These are phyloP conservation scores for Phytopythium litorale DNA, from an alignment of 352 stramenopile species.

Conservation along the genomic window DNA sequence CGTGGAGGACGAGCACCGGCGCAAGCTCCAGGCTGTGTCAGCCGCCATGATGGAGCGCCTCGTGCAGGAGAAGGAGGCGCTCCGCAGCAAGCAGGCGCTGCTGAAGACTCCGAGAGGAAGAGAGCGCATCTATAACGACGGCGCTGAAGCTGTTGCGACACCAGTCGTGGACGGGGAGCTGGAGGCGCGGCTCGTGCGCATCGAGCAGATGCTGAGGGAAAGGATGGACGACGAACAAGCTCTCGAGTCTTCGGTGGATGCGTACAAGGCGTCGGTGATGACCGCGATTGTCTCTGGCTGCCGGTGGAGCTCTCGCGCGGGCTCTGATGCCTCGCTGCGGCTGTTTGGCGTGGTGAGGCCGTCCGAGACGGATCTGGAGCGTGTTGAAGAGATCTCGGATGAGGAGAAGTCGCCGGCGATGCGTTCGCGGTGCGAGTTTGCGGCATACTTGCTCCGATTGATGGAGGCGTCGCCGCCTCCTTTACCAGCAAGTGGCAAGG, in stretches of 20 bases:
- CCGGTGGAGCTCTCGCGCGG: conserved; percentile 10
- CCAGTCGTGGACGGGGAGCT: background rate
- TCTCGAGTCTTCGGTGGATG: background rate
- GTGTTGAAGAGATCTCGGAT: background rate
- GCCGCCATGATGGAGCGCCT: conserved; percentile 50
- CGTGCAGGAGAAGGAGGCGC: conserved; percentile 42
- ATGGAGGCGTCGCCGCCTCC: conserved; percentile 4
- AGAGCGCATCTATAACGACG: background rate
- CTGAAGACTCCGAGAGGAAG: background rate
- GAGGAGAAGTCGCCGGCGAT: conserved; percentile 26
- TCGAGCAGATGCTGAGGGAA: conserved; percentile 15
- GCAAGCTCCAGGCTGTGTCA: conserved; percentile 40
- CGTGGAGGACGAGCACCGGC: conserved; percentile 49
- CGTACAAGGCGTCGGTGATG: conserved; percentile 18
- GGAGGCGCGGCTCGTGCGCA: conserved; percentile 14
- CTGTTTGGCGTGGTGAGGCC: conserved; percentile 18
- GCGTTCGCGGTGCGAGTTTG: conserved; percentile 28
- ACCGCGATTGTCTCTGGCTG: conserved; percentile 19
- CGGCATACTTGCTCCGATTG: conserved; percentile 23
- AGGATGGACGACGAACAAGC: background rate
- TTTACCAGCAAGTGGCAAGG: conserved; percentile 1
- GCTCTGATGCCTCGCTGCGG: background rate
- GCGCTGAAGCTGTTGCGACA: background rate
- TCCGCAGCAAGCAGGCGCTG: conserved; percentile 36
- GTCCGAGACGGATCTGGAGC: conserved; percentile 3